phyloP scores from a whole-genome alignment of 176 grass and related monocot genomes.

The Juncus effusus region DNA sequence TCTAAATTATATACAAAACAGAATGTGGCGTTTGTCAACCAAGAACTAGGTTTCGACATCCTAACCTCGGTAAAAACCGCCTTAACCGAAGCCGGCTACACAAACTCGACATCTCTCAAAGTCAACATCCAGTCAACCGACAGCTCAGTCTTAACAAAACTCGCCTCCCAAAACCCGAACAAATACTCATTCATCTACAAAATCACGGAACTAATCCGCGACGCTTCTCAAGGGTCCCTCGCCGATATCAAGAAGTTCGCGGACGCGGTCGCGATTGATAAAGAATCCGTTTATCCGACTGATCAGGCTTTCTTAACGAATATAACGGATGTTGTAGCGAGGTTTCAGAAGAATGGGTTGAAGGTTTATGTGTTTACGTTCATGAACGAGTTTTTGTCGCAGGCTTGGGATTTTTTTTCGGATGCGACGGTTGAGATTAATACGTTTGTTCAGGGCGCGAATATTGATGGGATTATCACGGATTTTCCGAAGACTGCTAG shows the following conservation, averaged over 20 bases:
- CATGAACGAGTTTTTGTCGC: slow-evolving; percentile 57
- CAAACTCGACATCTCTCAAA: slow-evolving; percentile 37
- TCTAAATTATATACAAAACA: slow-evolving; percentile 26
- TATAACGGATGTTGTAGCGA: slow-evolving; percentile 26
- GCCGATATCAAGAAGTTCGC: slow-evolving; percentile 58
- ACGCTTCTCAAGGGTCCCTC: slow-evolving; percentile 40
- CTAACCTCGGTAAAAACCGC: slow-evolving; percentile 36
- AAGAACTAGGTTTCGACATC: slow-evolving; percentile 44
- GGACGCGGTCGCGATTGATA: slow-evolving; percentile 50
- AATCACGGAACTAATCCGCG: slow-evolving; percentile 30
- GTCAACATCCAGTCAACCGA: slow-evolving; percentile 61
- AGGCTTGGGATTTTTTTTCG: slow-evolving; percentile 55
- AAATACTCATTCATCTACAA: slow-evolving; percentile 62
- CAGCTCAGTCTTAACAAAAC: slow-evolving; percentile 70
- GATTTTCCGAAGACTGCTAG: slow-evolving; percentile 69
- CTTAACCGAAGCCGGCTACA: slow-evolving; percentile 52
- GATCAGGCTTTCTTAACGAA: slow-evolving; percentile 22
- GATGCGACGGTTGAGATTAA: slow-evolving; percentile 79
- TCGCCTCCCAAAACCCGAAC: slow-evolving; percentile 35
- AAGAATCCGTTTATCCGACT: slow-evolving; percentile 32
- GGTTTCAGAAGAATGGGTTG: slow-evolving; percentile 46
- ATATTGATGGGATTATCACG: slow-evolving; percentile 62
- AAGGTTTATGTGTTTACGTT: slow-evolving; percentile 55
- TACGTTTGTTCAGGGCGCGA: slow-evolving; percentile 38
- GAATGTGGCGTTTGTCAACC: slow-evolving; percentile 51